A percentile compares a stretch with the other conserved stretches of the same genome.
phyloP scores from a whole-genome alignment of 306 rosid species.

The Potentilla sterilis region DNA sequence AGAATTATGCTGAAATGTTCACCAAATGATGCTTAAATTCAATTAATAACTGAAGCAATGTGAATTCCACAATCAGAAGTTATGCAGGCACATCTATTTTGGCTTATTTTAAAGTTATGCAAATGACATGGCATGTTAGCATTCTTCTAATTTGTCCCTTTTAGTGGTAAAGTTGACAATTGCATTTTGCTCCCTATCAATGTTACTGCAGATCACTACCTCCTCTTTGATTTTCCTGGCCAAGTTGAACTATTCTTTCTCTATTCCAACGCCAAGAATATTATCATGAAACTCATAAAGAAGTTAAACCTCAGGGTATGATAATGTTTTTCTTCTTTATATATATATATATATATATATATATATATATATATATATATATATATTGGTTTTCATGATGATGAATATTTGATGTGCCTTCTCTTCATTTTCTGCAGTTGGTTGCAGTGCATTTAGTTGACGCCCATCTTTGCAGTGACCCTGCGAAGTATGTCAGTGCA shows the following conservation, averaged over 20 bases:
- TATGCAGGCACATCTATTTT: background rate
- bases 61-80: background rate
- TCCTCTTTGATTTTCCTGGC: constrained; percentile 97
- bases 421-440: constrained; percentile 67
- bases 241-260: constrained; percentile 92
- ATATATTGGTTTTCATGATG: constrained; percentile 7
- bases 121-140: background rate
- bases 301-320: constrained; percentile 74
- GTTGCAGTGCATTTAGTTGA: constrained; percentile 90
- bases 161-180: constrained; percentile 18
- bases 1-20: background rate
- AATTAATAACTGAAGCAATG: background rate
- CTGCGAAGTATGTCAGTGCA: constrained; percentile 89
- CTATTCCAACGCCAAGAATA: constrained; percentile 78
- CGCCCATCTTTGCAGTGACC: constrained; percentile 94
- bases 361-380: constrained; percentile 43
- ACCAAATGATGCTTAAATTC: background rate
- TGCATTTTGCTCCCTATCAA: background rate
- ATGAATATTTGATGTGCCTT: constrained; percentile 4
- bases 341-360: constrained; percentile 36
- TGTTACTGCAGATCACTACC: constrained; percentile 75
- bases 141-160: background rate
- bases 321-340: constrained; percentile 62
- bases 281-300: constrained; percentile 72
- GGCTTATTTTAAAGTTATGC: background rate